Evolutionary conservation across 805 yeast genomes (phyloP).

Genomic region (Nakazawaea peltata): DNA sequence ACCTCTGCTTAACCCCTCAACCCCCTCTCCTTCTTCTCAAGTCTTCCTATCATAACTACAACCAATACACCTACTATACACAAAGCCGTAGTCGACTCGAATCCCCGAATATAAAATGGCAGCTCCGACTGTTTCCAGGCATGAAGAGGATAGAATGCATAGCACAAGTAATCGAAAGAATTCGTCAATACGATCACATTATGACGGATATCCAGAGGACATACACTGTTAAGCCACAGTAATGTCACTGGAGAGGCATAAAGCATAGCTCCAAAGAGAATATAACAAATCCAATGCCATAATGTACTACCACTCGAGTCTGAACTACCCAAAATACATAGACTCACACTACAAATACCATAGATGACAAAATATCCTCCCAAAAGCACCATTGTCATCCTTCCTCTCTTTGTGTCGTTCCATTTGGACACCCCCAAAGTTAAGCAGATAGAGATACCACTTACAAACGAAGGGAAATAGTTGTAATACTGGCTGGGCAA

Average conservation of each 20-base stretch:
- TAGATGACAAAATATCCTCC: conserved; percentile 11
- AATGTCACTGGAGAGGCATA: conserved; percentile 16
- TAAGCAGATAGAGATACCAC: conserved; percentile 16
- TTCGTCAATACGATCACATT: conserved; percentile 31
- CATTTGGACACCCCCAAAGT: conserved; percentile 16
- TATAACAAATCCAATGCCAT: conserved; percentile 17
- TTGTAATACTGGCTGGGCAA: conserved; percentile 14
- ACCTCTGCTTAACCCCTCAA: no score
- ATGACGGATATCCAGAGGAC: conserved; percentile 12
- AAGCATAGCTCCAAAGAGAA: conserved; percentile 12
- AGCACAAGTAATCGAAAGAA: conserved; percentile 29
- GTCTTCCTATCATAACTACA: no score
- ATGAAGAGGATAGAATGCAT: conserved; percentile 30
- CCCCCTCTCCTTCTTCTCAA: no score
- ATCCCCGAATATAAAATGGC: conserved; percentile 27
- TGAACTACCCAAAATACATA: no score
- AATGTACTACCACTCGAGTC: no score
- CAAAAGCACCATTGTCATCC: conserved; percentile 15
- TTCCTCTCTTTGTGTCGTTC: conserved; percentile 12
- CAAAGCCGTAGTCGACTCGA: conserved; percentile 26
- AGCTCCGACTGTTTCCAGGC: conserved; percentile 29
- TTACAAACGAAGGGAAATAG: conserved; percentile 14
- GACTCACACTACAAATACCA: no score
- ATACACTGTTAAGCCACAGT: conserved; percentile 16
- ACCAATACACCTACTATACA: conserved; percentile 8